Evolutionary conservation across 495 filamentous ascomycete genomes (phyloP).

Genomic region (Podospora australis): DNA sequence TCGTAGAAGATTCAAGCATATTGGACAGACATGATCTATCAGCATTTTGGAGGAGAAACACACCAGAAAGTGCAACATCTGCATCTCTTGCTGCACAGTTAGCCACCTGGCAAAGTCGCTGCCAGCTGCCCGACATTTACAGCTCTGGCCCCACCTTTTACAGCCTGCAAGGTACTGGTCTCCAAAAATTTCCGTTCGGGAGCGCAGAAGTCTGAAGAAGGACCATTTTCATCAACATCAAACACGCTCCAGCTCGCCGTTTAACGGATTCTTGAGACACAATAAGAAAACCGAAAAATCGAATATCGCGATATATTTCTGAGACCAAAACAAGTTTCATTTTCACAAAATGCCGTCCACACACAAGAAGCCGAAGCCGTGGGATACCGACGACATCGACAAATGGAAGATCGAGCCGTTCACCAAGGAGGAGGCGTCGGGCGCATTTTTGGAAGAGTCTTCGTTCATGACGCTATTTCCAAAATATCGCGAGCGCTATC

Average conservation of each 20-base stretch:
- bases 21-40: too few relatives aligned
- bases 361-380: slow-evolving; percentile 90
- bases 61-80: too few relatives aligned
- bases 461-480: slow-evolving; percentile 87
- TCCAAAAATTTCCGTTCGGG: slow-evolving; percentile 15
- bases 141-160: slow-evolving; percentile 6
- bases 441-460: slow-evolving; percentile 84
- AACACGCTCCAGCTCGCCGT: not conserved
- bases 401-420: slow-evolving; percentile 94
- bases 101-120: not conserved
- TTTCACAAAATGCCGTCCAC: slow-evolving; percentile 72
- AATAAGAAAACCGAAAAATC: too few relatives aligned
- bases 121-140: slow-evolving; percentile 3
- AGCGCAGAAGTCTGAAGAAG: slow-evolving; percentile 1
- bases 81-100: not conserved
- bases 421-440: slow-evolving; percentile 76
- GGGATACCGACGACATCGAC: slow-evolving; percentile 97
- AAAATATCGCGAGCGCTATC: slow-evolving; percentile 93
- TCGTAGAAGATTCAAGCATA: too few relatives aligned
- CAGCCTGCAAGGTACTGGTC: slow-evolving; percentile 9
- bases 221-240: not conserved
- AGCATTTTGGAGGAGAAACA: too few relatives aligned
- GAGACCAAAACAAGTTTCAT: not conserved
- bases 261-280: not conserved
- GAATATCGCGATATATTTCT: too few relatives aligned